Conservation (phyloP, 164 flowering plant genomes). For the Protea cynaroides region DNA sequence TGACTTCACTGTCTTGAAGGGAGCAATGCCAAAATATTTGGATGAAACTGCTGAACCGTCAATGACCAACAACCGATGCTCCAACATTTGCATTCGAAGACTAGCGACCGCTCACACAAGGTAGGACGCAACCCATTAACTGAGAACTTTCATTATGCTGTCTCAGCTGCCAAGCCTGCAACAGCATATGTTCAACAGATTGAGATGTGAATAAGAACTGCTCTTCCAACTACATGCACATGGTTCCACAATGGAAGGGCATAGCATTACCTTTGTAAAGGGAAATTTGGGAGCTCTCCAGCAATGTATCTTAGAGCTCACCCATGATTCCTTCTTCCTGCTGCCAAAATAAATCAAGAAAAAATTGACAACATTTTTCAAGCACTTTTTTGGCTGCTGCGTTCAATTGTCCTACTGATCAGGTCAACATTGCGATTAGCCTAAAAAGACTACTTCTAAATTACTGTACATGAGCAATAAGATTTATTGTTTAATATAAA, state of each 20-base stretch:
- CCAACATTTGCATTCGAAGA: not conserved
- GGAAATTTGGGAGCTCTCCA: conserved; percentile 51
- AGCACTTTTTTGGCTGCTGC: too few species aligned
- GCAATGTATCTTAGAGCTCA: conserved; percentile 34
- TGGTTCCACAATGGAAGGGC: not conserved
- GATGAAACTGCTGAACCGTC: too few species aligned
- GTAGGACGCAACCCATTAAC: conserved; percentile 40
- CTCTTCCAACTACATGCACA: too few species aligned
- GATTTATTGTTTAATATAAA: too few species aligned
- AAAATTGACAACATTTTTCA: too few species aligned
- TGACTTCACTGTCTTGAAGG: not conserved
- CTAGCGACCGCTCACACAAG: conserved; percentile 34
- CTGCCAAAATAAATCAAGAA: conserved; percentile 25
- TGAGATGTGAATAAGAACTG: too few species aligned
- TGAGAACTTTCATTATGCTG: conserved; percentile 29
- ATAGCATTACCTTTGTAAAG: conserved; percentile 35
- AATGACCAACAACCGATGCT: too few species aligned
- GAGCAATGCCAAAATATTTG: too few species aligned
- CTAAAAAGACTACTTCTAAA: too few species aligned
- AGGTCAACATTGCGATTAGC: too few species aligned
- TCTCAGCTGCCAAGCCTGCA: conserved; percentile 43
- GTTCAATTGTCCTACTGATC: too few species aligned
- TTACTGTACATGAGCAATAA: too few species aligned
- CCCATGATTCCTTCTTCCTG: conserved; percentile 18
- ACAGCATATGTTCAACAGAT: not conserved